These are phyloP conservation scores for Claviceps capensis DNA, from an alignment of 2,329 filamentous ascomycete species.

Conservation along the genomic window DNA sequence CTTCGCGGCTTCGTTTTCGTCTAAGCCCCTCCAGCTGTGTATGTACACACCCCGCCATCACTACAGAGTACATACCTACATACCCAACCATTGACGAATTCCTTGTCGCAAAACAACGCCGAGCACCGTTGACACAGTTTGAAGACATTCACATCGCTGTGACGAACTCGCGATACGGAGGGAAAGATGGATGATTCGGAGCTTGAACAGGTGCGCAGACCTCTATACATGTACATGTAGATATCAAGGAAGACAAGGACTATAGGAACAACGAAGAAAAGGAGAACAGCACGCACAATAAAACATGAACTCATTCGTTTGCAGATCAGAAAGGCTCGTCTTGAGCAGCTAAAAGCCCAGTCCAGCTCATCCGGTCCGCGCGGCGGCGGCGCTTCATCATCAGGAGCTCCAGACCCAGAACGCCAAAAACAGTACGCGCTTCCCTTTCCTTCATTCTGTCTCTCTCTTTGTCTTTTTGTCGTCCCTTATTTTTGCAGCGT, in stretches of 20 bases:
- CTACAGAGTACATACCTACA: too few relatives aligned
- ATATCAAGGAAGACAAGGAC: background rate
- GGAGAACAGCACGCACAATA: background rate
- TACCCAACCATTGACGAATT: too few relatives aligned
- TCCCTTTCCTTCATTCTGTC: too few relatives aligned
- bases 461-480: background rate
- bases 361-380: slow-evolving; percentile 32
- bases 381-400: slow-evolving; percentile 20
- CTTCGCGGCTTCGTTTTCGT: too few relatives aligned
- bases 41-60: too few relatives aligned
- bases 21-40: too few relatives aligned
- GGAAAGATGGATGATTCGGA: slow-evolving; percentile 29
- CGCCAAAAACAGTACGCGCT: slow-evolving; percentile 38
- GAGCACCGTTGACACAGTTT: too few relatives aligned
- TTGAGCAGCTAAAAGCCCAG: slow-evolving; percentile 81
- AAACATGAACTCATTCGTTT: background rate
- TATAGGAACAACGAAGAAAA: background rate
- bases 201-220: slow-evolving; percentile 23
- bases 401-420: slow-evolving; percentile 37
- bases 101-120: too few relatives aligned
- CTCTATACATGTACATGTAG: background rate
- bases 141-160: background rate
- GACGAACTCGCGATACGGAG: too few relatives aligned
- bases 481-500: background rate
- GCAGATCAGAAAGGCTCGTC: slow-evolving; percentile 80